phyloP scores from a whole-genome alignment of 352 stramenopile genomes.

The Globisporangium viniferum region DNA sequence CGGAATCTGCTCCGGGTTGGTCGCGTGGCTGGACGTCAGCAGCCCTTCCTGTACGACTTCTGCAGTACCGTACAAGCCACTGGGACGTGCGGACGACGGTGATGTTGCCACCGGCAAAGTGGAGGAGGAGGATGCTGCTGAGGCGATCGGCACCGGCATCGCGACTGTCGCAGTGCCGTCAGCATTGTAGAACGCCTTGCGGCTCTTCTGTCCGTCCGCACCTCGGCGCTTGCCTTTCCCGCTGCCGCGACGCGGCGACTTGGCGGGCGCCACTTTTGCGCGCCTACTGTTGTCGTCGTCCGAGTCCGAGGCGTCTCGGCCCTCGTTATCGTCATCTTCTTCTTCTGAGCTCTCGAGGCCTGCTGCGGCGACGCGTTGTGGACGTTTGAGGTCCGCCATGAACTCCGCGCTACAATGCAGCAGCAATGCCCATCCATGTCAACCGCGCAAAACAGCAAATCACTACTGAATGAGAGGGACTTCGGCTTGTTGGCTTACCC shows the following conservation, averaged over 20 bases:
- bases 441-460: not conserved
- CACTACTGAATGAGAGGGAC: not conserved
- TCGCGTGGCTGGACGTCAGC: constrained; percentile 19
- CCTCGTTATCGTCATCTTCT: constrained; percentile 21
- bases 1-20: constrained; percentile 35
- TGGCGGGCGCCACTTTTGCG: constrained; percentile 17
- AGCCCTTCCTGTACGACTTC: constrained; percentile 1
- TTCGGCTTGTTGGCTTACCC: constrained; percentile 21
- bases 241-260: constrained; percentile 15
- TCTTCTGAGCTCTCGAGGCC: constrained; percentile 13
- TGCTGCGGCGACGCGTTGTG: constrained; percentile 7
- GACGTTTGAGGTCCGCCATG: constrained; percentile 38
- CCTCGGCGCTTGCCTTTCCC: not conserved
- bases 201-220: constrained; percentile 16
- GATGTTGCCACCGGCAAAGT: not conserved
- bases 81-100: constrained; percentile 7
- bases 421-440: not conserved
- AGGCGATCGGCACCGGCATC: not conserved
- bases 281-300: constrained; percentile 10
- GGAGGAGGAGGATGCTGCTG: not conserved
- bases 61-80: constrained; percentile 13
- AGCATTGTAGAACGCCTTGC: constrained; percentile 38
- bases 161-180: constrained; percentile 30
- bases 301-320: constrained; percentile 17
- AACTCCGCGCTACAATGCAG: constrained; percentile 45